Evolutionary conservation across 495 filamentous ascomycete species (phyloP).

Genomic region (Hypoxylon lenormandii): DNA sequence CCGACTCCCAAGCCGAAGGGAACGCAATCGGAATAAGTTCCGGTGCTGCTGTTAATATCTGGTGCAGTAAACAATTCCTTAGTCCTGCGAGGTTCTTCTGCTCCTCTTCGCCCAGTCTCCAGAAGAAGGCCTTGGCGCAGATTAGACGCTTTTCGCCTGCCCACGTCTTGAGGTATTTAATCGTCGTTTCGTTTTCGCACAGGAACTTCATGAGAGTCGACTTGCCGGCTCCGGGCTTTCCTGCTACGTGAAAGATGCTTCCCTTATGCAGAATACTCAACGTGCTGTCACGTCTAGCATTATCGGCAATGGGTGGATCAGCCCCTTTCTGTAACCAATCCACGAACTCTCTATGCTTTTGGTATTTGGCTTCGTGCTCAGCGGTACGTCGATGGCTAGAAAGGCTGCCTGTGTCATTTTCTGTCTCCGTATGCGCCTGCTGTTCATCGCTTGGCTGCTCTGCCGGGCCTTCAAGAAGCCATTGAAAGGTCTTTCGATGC

Average conservation of each 20-base stretch:
- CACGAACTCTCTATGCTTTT: constrained; percentile 13
- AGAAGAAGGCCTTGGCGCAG: constrained; percentile 33
- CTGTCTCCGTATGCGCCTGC: too few species aligned
- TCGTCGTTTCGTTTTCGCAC: constrained; percentile 14
- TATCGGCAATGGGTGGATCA: background rate
- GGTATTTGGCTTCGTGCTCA: background rate
- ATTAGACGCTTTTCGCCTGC: constrained; percentile 21
- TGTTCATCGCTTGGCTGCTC: background rate
- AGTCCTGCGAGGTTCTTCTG: constrained; percentile 37
- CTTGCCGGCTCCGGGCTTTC: constrained; percentile 40
- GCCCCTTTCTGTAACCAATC: constrained; percentile 6
- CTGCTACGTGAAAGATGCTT: constrained; percentile 36
- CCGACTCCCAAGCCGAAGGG: background rate
- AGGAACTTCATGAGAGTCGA: constrained; percentile 46
- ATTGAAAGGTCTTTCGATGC: constrained; percentile 17
- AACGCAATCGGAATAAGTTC: constrained; percentile 22
- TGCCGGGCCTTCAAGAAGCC: constrained; percentile 3
- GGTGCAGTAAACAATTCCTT: constrained; percentile 22
- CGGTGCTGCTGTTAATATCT: constrained; percentile 16
- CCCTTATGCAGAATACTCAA: constrained; percentile 12
- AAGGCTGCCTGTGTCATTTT: too few species aligned
- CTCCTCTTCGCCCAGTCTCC: constrained; percentile 24
- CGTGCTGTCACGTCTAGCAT: background rate
- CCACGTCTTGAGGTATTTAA: constrained; percentile 25
- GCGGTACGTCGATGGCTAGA: too few species aligned